These are phyloP conservation scores for Claviceps pusilla DNA, from an alignment of 2,329 filamentous ascomycete species.

Conservation along the genomic window DNA sequence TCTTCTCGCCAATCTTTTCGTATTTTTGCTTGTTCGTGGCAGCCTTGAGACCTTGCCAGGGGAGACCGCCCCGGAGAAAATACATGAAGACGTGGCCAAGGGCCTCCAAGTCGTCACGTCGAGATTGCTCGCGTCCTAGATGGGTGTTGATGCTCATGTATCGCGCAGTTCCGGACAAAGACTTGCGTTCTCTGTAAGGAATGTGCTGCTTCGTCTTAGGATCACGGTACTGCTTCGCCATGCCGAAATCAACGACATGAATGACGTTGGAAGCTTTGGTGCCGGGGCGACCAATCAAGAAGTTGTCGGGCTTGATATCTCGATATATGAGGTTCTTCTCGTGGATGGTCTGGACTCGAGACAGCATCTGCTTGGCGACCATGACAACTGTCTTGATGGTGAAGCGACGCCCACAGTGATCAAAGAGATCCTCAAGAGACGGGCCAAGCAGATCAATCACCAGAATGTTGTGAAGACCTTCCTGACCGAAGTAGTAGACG, in stretches of 20 bases:
- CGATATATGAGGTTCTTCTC: constrained; percentile 99
- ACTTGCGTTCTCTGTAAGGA: constrained; percentile 92
- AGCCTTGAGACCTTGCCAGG: constrained; percentile 60
- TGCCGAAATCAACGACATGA: constrained; percentile 96
- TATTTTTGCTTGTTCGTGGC: constrained; percentile 91
- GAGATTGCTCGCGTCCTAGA: constrained; percentile 86
- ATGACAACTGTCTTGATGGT: constrained; percentile 98
- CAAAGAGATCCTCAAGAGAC: constrained; percentile 94
- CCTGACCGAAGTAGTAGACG: constrained; percentile 97
- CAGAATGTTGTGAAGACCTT: constrained; percentile 99
- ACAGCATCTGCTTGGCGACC: constrained; percentile 94
- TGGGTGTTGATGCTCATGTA: constrained; percentile 99
- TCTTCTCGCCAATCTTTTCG: constrained; percentile 99
- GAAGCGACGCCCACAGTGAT: constrained; percentile 99
- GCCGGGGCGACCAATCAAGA: constrained; percentile 89
- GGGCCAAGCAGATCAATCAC: constrained; percentile 92
- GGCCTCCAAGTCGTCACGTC: constrained; percentile 89
- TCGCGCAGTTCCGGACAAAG: constrained; percentile 84
- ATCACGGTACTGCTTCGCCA: constrained; percentile 98
- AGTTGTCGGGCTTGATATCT: constrained; percentile 99
- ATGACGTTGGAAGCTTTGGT: constrained; percentile 96
- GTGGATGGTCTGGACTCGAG: constrained; percentile 98
- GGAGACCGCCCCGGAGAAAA: constrained; percentile 54
- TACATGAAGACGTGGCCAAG: constrained; percentile 63
- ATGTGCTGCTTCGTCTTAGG: constrained; percentile 99